phyloP scores from a whole-genome alignment of 768 basidiomycete genomes.

The Calocybe gangraenosa region DNA sequence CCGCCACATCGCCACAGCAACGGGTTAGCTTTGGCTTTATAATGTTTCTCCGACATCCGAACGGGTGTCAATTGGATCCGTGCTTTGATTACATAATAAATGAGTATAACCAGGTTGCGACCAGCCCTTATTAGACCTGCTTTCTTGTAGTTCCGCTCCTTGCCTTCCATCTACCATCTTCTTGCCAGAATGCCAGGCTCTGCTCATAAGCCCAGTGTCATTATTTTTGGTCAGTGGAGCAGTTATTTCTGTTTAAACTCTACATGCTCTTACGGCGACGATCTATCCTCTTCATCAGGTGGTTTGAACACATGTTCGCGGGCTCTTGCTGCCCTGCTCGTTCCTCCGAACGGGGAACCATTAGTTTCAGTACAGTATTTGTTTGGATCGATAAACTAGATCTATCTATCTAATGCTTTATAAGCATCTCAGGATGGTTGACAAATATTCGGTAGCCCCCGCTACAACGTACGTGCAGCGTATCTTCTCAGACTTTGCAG shows the following conservation, averaged over 20 bases:
- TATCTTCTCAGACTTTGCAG: not conserved
- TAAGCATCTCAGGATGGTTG: constrained; percentile 67
- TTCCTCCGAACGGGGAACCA: constrained; percentile 62
- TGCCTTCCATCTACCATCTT: constrained; percentile 10
- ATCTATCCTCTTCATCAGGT: constrained; percentile 37
- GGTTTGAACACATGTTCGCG: constrained; percentile 80
- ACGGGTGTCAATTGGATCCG: not conserved
- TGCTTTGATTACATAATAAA: constrained; percentile 3
- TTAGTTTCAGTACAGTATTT: constrained; percentile 68
- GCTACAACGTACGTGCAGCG: constrained; percentile 62
- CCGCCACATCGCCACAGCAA: not conserved
- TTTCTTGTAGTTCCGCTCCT: constrained; percentile 7
- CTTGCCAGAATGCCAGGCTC: constrained; percentile 27
- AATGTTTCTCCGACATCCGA: too few species aligned
- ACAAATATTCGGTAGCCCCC: constrained; percentile 68
- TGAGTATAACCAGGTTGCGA: constrained; percentile 13
- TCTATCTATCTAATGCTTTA: constrained; percentile 16
- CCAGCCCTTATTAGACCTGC: constrained; percentile 8
- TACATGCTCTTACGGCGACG: constrained; percentile 3
- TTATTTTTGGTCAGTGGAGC: constrained; percentile 66
- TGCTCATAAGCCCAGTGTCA: constrained; percentile 50
- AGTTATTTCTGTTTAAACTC: too few species aligned
- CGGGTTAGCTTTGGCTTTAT: too few species aligned
- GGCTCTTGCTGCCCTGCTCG: constrained; percentile 61
- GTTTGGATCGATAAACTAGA: constrained; percentile 5